phyloP scores from a whole-genome alignment of 768 basidiomycete species.

The Clitopilus passeckerianus region DNA sequence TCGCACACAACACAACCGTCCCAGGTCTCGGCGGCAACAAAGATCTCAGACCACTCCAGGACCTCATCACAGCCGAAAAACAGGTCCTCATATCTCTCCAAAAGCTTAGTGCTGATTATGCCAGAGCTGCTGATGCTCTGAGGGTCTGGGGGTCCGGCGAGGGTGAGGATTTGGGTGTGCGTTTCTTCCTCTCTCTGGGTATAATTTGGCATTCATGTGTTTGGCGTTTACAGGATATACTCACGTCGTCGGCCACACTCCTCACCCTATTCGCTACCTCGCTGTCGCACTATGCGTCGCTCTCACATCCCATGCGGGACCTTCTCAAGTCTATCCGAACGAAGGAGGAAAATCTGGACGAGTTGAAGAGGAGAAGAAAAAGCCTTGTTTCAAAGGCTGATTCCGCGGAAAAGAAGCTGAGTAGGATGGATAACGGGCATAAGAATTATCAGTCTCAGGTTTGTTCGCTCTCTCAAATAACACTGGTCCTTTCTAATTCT shows the following conservation, averaged over 20 bases:
- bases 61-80: constrained; percentile 89
- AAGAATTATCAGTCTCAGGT: constrained; percentile 74
- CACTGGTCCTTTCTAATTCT: too few species aligned
- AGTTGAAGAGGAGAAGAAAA: constrained; percentile 66
- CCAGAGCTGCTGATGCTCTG: constrained; percentile 69
- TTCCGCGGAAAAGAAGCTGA: constrained; percentile 80
- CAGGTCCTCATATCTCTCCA: constrained; percentile 69
- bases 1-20: constrained; percentile 86
- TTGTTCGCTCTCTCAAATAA: too few species aligned
- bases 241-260: constrained; percentile 64
- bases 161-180: constrained; percentile 77
- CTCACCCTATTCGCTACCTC: constrained; percentile 64
- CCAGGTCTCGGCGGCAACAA: constrained; percentile 66
- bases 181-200: constrained; percentile 19
- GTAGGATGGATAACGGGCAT: constrained; percentile 86
- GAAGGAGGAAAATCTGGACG: constrained; percentile 79
- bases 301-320: constrained; percentile 64
- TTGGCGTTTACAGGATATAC: too few species aligned
- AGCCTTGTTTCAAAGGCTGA: constrained; percentile 69
- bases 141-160: constrained; percentile 72
- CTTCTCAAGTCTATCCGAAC: constrained; percentile 82
- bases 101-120: constrained; percentile 59
- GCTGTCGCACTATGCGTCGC: constrained; percentile 62
- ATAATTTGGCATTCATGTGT: too few species aligned
- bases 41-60: constrained; percentile 78